Evolutionary conservation across 495 filamentous ascomycete genomes (phyloP), one percentile per base, ranked within the genome.

Genomic region (Achaetomiella virescens): DNA sequence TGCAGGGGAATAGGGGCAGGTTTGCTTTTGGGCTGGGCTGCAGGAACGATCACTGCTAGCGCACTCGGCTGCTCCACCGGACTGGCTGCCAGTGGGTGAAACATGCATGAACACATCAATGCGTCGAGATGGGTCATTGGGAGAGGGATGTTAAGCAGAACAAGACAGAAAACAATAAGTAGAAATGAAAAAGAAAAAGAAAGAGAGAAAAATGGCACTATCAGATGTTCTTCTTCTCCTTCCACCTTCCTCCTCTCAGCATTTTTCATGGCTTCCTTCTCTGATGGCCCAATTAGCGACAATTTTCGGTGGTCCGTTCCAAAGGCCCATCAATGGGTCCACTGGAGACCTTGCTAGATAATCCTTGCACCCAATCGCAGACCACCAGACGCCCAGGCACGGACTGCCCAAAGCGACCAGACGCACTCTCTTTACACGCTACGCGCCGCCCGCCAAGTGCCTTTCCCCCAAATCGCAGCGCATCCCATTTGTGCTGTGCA

Each of bases 391-490:
- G 31, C 37, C 18, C 29, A 38, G 54, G 22, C 47, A 48, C 54
- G 31, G 54, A 15, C 22, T 54, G 6, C 29, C 41, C 52, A 15
- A 46, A 43, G 35, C 50, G 29, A 31, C 5, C 53, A 40, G 57
- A 61, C 57, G 58, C 63, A 63, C 55, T 44, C 61, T 61, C 63
- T 66, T 63, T 66, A 66, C 60, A 62, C 63, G 63, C 46, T 54
- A 27, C 43, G 38, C 43, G 43, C 53, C 17, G 43, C 24, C n/a
- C n/a, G n/a, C n/a, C n/a, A n/a, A n/a, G n/a, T n/a, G n/a, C n/a
- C n/a, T n/a, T n/a, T n/a, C n/a, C n/a, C n/a, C n/a, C n/a, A n/a
- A 22, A 8, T 11, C 20, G 35, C 43, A 36, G 41, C 29, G 42
- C 52, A 37, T 48, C 33, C 52, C 44, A 9, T 42, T 36, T 33